Conservation (phyloP, 108 stramenopile genomes). For the Schizochytrium sp. region DNA sequence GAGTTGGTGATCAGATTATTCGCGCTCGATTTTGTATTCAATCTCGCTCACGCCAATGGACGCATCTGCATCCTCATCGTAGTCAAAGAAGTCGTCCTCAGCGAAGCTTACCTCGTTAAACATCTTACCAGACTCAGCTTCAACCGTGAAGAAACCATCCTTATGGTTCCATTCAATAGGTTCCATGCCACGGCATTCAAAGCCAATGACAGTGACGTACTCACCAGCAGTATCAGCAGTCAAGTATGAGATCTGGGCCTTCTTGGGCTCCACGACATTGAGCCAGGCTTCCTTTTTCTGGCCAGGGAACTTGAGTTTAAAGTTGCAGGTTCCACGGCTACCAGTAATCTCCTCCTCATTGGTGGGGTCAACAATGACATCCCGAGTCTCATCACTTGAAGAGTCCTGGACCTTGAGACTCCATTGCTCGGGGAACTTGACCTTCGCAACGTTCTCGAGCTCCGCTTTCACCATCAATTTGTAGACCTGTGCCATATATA, state of each 20-base stretch:
- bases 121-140: conserved; percentile 18
- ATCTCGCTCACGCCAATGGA: conserved; percentile 57
- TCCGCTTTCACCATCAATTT: conserved; percentile 20
- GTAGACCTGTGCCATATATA: background rate
- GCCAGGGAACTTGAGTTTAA: conserved; percentile 47
- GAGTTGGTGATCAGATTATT: background rate
- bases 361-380: conserved; percentile 29
- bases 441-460: conserved; percentile 57
- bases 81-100: conserved; percentile 44
- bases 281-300: conserved; percentile 39
- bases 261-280: conserved; percentile 30
- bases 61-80: conserved; percentile 45
- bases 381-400: conserved; percentile 22
- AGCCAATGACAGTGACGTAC: background rate
- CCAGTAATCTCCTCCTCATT: conserved; percentile 51
- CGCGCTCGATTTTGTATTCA: background rate
- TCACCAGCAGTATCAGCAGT: background rate
- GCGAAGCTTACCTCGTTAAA: conserved; percentile 34
- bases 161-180: conserved; percentile 45
- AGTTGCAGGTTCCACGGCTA: conserved; percentile 53
- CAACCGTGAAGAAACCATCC: conserved; percentile 15
- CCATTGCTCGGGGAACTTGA: conserved; percentile 52
- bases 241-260: background rate
- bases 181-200: conserved; percentile 57
- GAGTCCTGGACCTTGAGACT: conserved; percentile 19